These are phyloP conservation scores for Tricholoma flavovirens DNA, from an alignment of 768 basidiomycete genomes.

Conservation along the genomic window DNA sequence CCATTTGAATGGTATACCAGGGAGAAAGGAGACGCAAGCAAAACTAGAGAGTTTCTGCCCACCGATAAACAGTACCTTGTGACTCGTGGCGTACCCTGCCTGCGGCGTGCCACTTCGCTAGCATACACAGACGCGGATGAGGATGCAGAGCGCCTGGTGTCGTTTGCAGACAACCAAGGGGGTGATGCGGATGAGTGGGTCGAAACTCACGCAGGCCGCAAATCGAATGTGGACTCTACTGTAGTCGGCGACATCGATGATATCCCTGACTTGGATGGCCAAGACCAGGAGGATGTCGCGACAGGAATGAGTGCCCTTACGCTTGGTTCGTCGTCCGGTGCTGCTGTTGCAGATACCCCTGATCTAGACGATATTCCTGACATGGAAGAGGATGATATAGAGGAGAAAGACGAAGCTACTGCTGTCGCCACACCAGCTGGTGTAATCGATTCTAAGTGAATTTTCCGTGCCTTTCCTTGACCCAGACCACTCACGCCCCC, in stretches of 20 bases:
- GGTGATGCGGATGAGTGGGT: conserved; percentile 91
- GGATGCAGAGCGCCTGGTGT: conserved; percentile 89
- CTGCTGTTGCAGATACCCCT: conserved; percentile 56
- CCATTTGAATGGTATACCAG: conserved; percentile 33
- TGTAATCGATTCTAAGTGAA: conserved; percentile 48
- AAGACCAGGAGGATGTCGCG: conserved; percentile 35
- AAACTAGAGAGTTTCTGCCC: conserved; percentile 89
- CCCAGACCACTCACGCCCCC: background rate
- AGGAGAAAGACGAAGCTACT: conserved; percentile 83
- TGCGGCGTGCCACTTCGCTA: conserved; percentile 86
- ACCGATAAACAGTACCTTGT: conserved; percentile 94
- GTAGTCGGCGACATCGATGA: conserved; percentile 69
- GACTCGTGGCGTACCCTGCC: conserved; percentile 93
- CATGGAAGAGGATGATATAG: conserved; percentile 95
- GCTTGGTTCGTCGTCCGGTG: conserved; percentile 28
- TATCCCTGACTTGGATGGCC: conserved; percentile 78
- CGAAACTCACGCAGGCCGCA: conserved; percentile 89
- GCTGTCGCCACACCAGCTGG: conserved; percentile 47
- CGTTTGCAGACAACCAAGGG: conserved; percentile 63
- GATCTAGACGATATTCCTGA: conserved; percentile 98
- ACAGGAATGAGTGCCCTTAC: conserved; percentile 42
- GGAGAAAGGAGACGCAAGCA: conserved; percentile 88
- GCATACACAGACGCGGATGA: conserved; percentile 96
- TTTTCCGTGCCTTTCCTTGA: background rate
- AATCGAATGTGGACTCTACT: conserved; percentile 43